These are phyloP conservation scores for Chlamydomonas sphaeroides DNA, from an alignment of 139 green algal genomes.

Conservation along the genomic window DNA sequence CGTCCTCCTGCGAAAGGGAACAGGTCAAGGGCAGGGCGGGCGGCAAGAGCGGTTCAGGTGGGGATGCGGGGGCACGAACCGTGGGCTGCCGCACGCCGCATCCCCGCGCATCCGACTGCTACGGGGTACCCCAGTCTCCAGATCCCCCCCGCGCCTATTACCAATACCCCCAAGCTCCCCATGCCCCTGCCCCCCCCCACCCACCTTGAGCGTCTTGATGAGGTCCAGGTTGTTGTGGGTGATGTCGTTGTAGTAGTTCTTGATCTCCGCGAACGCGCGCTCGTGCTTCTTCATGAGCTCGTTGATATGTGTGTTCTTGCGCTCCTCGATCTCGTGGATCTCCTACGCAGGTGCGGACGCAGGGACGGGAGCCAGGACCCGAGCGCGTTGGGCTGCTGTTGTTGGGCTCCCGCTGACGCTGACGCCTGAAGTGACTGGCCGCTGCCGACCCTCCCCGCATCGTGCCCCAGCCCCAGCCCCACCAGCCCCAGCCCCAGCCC, in stretches of 20 bases:
- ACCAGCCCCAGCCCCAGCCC: background rate
- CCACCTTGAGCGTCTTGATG: conserved; percentile 80
- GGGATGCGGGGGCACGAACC: no score
- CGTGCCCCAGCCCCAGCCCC: background rate
- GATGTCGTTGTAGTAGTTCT: conserved; percentile 96
- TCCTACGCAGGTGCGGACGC: conserved; percentile 50
- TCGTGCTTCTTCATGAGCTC: conserved; percentile 91
- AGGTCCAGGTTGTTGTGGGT: conserved; percentile 95
- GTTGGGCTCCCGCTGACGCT: no score
- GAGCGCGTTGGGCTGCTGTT: no score
- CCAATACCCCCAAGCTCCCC: background rate
- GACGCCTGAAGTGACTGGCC: no score
- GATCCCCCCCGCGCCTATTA: no score
- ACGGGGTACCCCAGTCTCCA: no score
- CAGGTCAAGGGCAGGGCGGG: no score
- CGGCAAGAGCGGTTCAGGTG: no score
- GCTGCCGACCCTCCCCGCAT: no score
- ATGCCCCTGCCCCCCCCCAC: conserved; percentile 14
- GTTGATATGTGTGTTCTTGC: conserved; percentile 89
- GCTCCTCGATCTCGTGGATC: conserved; percentile 78
- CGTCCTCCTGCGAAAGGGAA: conserved; percentile 92
- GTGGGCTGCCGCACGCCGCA: no score
- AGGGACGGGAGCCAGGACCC: no score
- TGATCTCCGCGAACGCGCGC: conserved; percentile 87
- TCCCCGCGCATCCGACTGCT: no score